phyloP scores from a whole-genome alignment of 345 rosid species.

The Populus davidiana region DNA sequence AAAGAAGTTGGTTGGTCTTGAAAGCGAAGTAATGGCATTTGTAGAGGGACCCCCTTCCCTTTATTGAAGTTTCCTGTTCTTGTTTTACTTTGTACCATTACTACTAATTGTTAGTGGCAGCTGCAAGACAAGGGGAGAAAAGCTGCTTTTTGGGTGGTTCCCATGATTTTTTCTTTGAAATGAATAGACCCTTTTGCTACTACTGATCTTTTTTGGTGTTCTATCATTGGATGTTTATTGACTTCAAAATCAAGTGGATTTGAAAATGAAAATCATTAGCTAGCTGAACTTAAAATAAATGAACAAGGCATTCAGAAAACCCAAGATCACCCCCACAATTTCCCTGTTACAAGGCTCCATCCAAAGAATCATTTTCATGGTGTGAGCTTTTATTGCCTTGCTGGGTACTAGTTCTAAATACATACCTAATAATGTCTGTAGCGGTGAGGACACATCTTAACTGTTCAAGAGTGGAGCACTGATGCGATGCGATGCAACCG shows the following conservation, averaged over 20 bases:
- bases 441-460: neutral
- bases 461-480: neutral
- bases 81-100: neutral
- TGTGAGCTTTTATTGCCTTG: neutral
- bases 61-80: neutral
- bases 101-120: neutral
- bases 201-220: neutral
- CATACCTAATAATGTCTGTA: neutral
- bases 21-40: slow-evolving; percentile 53
- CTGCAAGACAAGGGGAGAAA: slow-evolving; percentile 3
- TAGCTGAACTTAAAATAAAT: neutral
- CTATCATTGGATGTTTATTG: neutral
- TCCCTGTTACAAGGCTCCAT: neutral
- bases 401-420: neutral
- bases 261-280: neutral
- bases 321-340: neutral
- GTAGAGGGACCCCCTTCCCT: slow-evolving; percentile 35
- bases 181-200: neutral
- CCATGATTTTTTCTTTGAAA: slow-evolving; percentile 1
- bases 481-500: neutral
- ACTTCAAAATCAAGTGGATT: slow-evolving; percentile 4
- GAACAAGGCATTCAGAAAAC: neutral
- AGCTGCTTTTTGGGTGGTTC: slow-evolving; percentile 18
- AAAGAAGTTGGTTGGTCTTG: slow-evolving; percentile 50
- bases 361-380: neutral